phyloP scores from a whole-genome alignment of 2,329 filamentous ascomycete species.

The Hortaea werneckii region DNA sequence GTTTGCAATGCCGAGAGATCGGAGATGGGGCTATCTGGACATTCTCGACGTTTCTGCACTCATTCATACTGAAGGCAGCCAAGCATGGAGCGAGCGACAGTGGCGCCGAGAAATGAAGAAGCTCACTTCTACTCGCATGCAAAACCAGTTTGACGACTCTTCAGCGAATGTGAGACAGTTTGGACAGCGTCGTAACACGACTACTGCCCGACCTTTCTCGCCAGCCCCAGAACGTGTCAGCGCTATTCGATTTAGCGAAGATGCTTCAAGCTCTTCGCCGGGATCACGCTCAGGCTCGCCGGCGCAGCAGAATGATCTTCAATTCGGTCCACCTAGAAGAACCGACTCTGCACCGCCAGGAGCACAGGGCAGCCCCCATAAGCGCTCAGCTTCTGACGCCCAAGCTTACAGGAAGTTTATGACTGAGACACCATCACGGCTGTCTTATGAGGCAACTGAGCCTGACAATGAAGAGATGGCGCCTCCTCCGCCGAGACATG shows the following conservation, averaged over 20 bases:
- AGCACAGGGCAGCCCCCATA: slow-evolving; percentile 26
- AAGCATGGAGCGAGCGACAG: slow-evolving; percentile 71
- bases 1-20: slow-evolving; percentile 92
- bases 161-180: slow-evolving; percentile 14
- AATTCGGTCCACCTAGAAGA: slow-evolving; percentile 25
- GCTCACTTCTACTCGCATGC: slow-evolving; percentile 70
- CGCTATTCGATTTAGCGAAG: slow-evolving; percentile 35
- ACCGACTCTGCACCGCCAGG: slow-evolving; percentile 34
- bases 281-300: slow-evolving; percentile 36
- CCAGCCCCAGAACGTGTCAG: slow-evolving; percentile 22
- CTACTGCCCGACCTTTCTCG: slow-evolving; percentile 28
- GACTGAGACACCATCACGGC: slow-evolving; percentile 29
- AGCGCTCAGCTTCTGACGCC: slow-evolving; percentile 40
- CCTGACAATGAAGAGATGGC: slow-evolving; percentile 25
- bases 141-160: slow-evolving; percentile 24
- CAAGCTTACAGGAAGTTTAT: slow-evolving; percentile 35
- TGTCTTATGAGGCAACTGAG: slow-evolving; percentile 27
- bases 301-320: slow-evolving; percentile 16
- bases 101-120: slow-evolving; percentile 89
- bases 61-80: slow-evolving; percentile 67
- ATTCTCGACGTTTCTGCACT: slow-evolving; percentile 72
- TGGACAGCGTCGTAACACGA: slow-evolving; percentile 34
- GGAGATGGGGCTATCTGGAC: slow-evolving; percentile 83
- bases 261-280: slow-evolving; percentile 33
- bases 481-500: slow-evolving; percentile 34